Evolutionary conservation across 768 basidiomycete species (phyloP).

Genomic region (Collybiopsis confluens): DNA sequence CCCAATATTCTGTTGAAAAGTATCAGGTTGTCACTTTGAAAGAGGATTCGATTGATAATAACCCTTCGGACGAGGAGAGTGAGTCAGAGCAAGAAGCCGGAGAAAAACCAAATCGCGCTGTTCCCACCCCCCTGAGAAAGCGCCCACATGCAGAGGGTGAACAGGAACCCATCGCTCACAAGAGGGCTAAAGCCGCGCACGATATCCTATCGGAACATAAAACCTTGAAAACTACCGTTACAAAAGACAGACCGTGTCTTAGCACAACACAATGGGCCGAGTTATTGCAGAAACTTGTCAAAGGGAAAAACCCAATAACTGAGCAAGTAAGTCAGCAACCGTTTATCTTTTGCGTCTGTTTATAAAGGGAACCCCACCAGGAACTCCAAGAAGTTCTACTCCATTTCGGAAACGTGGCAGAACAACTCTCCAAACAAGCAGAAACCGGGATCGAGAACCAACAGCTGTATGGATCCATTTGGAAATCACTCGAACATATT

Average conservation of each 20-base stretch:
- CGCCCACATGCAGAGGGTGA: neutral
- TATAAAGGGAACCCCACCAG: neutral
- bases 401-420: neutral
- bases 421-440: neutral
- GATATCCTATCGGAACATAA: neutral
- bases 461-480: neutral
- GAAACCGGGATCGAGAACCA: too few species aligned
- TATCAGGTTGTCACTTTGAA: too few species aligned
- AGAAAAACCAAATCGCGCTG: too few species aligned
- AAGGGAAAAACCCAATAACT: conserved; percentile 1
- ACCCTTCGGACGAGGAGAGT: too few species aligned
- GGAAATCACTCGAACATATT: neutral
- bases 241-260: neutral
- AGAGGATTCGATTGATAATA: too few species aligned
- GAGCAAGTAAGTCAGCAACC: neutral
- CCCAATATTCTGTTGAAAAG: too few species aligned
- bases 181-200: neutral
- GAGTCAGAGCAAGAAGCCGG: too few species aligned
- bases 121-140: neutral
- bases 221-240: neutral
- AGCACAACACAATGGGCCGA: neutral
- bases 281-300: neutral
- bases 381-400: neutral
- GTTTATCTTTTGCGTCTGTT: neutral
- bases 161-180: neutral